These are phyloP conservation scores for Daldinia eschscholtzii DNA, from an alignment of 2,329 filamentous ascomycete species.

Conservation along the genomic window DNA sequence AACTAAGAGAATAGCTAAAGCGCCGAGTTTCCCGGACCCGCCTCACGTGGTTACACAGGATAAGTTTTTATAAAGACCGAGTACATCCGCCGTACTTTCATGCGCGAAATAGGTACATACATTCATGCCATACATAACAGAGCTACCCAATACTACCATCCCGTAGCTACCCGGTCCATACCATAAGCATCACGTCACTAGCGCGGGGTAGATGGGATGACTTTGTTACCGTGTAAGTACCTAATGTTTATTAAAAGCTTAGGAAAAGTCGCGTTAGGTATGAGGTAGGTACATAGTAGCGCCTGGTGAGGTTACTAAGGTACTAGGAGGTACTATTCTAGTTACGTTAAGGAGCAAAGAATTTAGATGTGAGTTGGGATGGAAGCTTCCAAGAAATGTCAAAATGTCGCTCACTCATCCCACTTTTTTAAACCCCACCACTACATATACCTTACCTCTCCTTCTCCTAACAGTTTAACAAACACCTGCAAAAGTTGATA, in stretches of 20 bases:
- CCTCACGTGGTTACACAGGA: conserved; percentile 1
- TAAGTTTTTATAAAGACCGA: neutral
- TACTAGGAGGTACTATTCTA: neutral
- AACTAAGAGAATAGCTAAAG: neutral
- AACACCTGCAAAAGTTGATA: conserved; percentile 6
- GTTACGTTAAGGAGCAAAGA: neutral
- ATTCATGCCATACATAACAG: neutral
- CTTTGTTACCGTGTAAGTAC: neutral
- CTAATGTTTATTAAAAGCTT: neutral
- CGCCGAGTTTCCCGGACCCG: neutral
- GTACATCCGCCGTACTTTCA: neutral
- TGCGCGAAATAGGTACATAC: neutral
- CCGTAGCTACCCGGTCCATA: conserved; percentile 16
- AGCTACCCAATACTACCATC: neutral
- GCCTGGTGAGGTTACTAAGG: no score
- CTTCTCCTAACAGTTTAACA: neutral
- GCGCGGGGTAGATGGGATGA: conserved; percentile 39
- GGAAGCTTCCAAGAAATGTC: conserved; percentile 5
- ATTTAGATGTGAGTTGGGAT: neutral
- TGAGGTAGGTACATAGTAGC: neutral
- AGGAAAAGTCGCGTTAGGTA: conserved; percentile 1
- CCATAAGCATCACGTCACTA: conserved; percentile 44
- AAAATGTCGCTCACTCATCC: conserved; percentile 41
- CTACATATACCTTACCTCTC: neutral
- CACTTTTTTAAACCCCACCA: conserved; percentile 15